Conservation (phyloP, 768 basidiomycete species). For the Tremella fuciformis region DNA sequence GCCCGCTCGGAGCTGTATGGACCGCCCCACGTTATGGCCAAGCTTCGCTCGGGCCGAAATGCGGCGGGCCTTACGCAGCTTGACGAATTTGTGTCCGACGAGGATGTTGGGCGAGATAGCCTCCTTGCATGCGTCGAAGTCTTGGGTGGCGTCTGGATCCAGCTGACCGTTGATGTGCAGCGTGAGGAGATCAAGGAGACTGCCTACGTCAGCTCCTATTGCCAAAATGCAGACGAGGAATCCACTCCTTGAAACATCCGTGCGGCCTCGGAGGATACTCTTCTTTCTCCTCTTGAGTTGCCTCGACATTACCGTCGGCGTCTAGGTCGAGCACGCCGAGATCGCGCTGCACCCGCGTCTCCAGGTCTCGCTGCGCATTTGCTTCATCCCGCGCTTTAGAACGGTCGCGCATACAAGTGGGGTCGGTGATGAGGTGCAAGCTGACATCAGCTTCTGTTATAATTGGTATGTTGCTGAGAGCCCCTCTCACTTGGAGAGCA, state of each 20-base stretch:
- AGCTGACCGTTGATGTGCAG: constrained; percentile 62
- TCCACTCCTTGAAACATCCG: constrained; percentile 69
- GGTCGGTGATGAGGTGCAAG: constrained; percentile 59
- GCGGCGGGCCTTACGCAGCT: constrained; percentile 11
- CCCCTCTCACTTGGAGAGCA: constrained; percentile 59
- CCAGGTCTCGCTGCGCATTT: constrained; percentile 12
- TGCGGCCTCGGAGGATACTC: constrained; percentile 53
- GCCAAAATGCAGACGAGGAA: not conserved
- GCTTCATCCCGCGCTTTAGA: constrained; percentile 28
- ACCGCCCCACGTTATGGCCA: constrained; percentile 11
- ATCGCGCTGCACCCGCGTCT: not conserved
- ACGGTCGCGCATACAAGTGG: constrained; percentile 51
- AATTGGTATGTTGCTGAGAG: not conserved
- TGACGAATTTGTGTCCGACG: too few relatives aligned
- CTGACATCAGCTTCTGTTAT: constrained; percentile 9
- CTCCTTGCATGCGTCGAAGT: constrained; percentile 24
- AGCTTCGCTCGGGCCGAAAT: constrained; percentile 5
- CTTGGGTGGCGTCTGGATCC: constrained; percentile 2
- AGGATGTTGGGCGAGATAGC: not conserved
- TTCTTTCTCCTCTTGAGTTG: constrained; percentile 16
- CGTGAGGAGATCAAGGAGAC: constrained; percentile 64
- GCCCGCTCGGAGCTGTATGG: not conserved
- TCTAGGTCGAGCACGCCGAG: constrained; percentile 20
- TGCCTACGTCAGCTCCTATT: constrained; percentile 4
- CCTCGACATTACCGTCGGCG: constrained; percentile 25